Conservation (phyloP, 495 filamentous ascomycete species). For the Tuber brumale region DNA sequence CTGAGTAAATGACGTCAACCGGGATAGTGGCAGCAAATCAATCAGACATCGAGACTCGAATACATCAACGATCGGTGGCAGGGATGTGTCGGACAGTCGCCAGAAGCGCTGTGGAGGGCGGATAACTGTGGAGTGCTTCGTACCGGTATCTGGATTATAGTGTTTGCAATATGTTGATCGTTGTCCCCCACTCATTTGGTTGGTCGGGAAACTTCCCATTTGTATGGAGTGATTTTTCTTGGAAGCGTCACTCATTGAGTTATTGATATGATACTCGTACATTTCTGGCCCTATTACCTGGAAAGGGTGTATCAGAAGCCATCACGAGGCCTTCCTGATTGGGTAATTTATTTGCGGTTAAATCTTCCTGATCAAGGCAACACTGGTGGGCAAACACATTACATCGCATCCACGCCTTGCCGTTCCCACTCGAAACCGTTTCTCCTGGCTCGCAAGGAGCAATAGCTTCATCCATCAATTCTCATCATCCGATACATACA, state of each 20-base stretch:
- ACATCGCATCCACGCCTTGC: slow-evolving; percentile 2
- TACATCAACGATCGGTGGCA: slow-evolving; percentile 24
- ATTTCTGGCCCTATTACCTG: not conserved
- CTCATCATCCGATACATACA: not conserved
- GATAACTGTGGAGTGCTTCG: slow-evolving; percentile 10
- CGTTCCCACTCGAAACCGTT: not conserved
- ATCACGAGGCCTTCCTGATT: not conserved
- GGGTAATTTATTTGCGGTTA: not conserved
- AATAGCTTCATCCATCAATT: not conserved
- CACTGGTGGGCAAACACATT: not conserved
- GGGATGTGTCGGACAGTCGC: slow-evolving; percentile 25
- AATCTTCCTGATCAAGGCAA: not conserved
- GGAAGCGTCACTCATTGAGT: not conserved
- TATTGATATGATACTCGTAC: not conserved
- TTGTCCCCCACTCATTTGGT: not conserved
- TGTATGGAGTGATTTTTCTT: not conserved
- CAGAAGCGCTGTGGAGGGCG: slow-evolving; percentile 19
- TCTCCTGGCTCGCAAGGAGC: not conserved
- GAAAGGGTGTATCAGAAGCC: not conserved
- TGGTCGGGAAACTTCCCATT: not conserved
- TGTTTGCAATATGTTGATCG: not conserved
- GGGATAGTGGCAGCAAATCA: not conserved
- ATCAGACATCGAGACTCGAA: slow-evolving; percentile 1
- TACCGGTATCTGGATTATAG: not conserved
- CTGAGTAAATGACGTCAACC: slow-evolving; percentile 34